Percentiles rank a stretch among this genome's conserved stretches.
Conservation (phyloP, 352 stramenopile species). For the Pythium utonaiense region DNA sequence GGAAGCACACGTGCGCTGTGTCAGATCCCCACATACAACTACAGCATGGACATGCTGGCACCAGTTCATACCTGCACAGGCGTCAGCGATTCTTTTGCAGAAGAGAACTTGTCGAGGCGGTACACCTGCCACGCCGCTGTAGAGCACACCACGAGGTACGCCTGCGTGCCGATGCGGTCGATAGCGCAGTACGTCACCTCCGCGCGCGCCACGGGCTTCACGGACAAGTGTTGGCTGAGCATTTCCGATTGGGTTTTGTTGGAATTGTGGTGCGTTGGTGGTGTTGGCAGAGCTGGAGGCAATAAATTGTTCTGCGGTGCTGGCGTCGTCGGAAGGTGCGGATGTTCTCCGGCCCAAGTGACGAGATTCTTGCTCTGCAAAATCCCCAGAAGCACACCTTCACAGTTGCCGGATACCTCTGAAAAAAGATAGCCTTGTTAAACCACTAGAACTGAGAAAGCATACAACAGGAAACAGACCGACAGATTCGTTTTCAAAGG, state of each 20-base stretch:
- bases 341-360: constrained; percentile 12
- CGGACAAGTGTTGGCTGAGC: constrained; percentile 7
- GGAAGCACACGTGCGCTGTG: not conserved
- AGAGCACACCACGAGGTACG: constrained; percentile 60
- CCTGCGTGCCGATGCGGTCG: constrained; percentile 44
- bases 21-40: not conserved
- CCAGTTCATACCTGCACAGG: constrained; percentile 88
- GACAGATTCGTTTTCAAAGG: constrained; percentile 12
- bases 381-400: constrained; percentile 16
- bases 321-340: not conserved
- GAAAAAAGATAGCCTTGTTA: constrained; percentile 13
- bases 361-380: constrained; percentile 23
- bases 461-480: not conserved
- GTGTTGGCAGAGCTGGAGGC: not conserved
- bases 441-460: not conserved
- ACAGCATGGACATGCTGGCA: constrained; percentile 83
- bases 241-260: constrained; percentile 6
- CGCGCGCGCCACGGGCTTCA: constrained; percentile 13
- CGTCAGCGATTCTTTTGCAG: constrained; percentile 48
- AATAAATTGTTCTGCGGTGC: constrained; percentile 17
- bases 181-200: constrained; percentile 68
- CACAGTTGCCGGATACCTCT: constrained; percentile 5
- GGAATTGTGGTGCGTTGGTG: constrained; percentile 3
- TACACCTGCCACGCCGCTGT: constrained; percentile 52
- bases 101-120: constrained; percentile 49